Evolutionary conservation across 2,329 filamentous ascomycete species (phyloP), one percentile per base, ranked within the genome.

Genomic region (Colletotrichum echinochloae): DNA sequence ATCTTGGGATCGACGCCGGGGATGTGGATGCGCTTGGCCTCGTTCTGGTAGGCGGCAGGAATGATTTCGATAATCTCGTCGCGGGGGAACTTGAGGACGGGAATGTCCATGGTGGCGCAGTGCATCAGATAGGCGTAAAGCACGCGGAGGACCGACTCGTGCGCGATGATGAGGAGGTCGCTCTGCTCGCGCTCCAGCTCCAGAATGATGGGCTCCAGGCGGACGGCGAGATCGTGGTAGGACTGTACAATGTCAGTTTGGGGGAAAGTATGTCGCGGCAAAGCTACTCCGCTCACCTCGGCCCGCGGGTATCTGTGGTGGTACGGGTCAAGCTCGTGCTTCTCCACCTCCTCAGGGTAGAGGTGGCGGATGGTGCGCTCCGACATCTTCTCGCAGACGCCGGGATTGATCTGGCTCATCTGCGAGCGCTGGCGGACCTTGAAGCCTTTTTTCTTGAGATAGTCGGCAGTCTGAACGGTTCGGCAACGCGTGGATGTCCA

Each of bases 31-130:
- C 94, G 91, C 80, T 94, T 96, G 26, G 95, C 94, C 80, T 96
- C 92, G 78, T 99, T 99, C 83, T 98, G 96, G 82, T 99, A 99
- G 39, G 94, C 95, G 23, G 95, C 95, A 3, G 96, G 97, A 70
- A 98, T 97, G 78, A 99, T 98, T 85, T 99, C 96, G 75, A 99
- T 97, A 78, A 99, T 98, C 79, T 99, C 94, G 78, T 99, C 92
- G 52, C 96, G 92, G 5, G 96, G 96, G 77, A 99, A 99, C 74
- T 94, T 93, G 72, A 99, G 89, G 75, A 91, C 92, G 5, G 96
- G 96, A 73, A 99, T 99, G 77, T 97, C 94, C 80, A 92, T 92
- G 11, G 97, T 95, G 79, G 95, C 96, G 83, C 96, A 98, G 75
- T 97, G 96, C 96, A 99, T 99, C 48, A 99, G 86, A 81, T 99